These are phyloP conservation scores for Zopfia rhizophila DNA, from an alignment of 2,329 filamentous ascomycete species.

Conservation along the genomic window DNA sequence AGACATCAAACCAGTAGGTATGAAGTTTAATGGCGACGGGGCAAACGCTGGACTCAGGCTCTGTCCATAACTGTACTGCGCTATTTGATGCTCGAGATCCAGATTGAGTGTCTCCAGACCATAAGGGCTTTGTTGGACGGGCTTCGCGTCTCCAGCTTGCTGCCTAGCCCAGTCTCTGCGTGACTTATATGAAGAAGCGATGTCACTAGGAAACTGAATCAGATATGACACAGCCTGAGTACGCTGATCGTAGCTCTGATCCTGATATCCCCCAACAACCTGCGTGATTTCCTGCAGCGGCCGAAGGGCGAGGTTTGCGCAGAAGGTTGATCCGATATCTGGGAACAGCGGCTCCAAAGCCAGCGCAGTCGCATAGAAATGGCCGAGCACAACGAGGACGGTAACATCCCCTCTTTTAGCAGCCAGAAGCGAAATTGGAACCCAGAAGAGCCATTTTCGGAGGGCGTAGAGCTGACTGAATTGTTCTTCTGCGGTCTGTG, in stretches of 20 bases:
- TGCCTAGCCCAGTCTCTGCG: constrained; percentile 52
- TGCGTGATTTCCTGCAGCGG: constrained; percentile 89
- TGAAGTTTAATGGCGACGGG: constrained; percentile 56
- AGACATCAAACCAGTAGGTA: constrained; percentile 46
- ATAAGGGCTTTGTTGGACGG: constrained; percentile 49
- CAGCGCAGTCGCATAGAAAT: constrained; percentile 90
- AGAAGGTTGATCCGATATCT: constrained; percentile 89
- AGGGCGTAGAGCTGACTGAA: constrained; percentile 91
- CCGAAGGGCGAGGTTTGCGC: constrained; percentile 71
- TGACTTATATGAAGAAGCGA: constrained; percentile 54
- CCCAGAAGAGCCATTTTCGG: constrained; percentile 94
- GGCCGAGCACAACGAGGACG: constrained; percentile 83
- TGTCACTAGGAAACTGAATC: constrained; percentile 59
- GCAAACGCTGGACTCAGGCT: constrained; percentile 63
- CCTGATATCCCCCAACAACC: constrained; percentile 67
- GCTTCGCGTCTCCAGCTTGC: constrained; percentile 45
- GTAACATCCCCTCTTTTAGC: constrained; percentile 79
- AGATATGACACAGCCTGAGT: constrained; percentile 56
- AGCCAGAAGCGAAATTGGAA: constrained; percentile 85
- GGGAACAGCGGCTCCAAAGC: constrained; percentile 91
- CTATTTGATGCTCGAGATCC: constrained; percentile 53
- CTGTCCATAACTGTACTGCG: constrained; percentile 52
- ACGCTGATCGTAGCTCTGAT: constrained; percentile 53
- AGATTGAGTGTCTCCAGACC: constrained; percentile 52
- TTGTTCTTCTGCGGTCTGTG: constrained; percentile 75